Evolutionary conservation across 2,329 filamentous ascomycete species (phyloP).

Genomic region (Aureobasidium subglaciale): DNA sequence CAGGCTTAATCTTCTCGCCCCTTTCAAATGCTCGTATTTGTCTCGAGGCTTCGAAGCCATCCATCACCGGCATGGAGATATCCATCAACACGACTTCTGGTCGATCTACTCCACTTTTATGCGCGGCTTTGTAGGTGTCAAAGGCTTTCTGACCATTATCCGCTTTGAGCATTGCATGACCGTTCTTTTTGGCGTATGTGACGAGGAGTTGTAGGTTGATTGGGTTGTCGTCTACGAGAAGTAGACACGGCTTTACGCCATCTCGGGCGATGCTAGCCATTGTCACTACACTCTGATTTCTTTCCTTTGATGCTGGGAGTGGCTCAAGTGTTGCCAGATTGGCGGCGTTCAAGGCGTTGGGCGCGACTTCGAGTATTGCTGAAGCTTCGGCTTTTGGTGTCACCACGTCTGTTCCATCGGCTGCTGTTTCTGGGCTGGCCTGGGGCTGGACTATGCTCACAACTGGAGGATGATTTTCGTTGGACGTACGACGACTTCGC

Average conservation of each 20-base stretch:
- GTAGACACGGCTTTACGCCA: conserved; percentile 19
- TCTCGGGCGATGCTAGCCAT: not conserved
- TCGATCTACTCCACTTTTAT: not conserved
- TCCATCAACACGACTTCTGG: conserved; percentile 37
- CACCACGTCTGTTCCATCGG: not conserved
- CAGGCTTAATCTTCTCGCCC: conserved; percentile 20
- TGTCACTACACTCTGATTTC: conserved; percentile 26
- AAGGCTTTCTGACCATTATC: conserved; percentile 40
- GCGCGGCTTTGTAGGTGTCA: conserved; percentile 26
- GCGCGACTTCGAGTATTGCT: not conserved
- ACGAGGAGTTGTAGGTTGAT: conserved; percentile 25
- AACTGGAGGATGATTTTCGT: not conserved
- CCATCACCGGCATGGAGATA: conserved; percentile 15
- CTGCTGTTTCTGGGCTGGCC: not conserved
- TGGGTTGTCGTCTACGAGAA: conserved; percentile 26
- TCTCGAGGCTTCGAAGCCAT: conserved; percentile 22
- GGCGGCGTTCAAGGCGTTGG: not conserved
- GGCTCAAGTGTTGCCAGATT: not conserved
- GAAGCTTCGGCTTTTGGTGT: not conserved
- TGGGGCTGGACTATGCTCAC: not conserved
- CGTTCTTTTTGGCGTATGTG: conserved; percentile 27
- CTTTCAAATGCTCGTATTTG: conserved; percentile 27
- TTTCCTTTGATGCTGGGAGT: conserved; percentile 17
- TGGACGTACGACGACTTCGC: not conserved
- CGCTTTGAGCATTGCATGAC: conserved; percentile 34